A percentile compares a stretch with the other conserved stretches of the same genome.
Conservation (phyloP, 495 filamentous ascomycete genomes). For the Immersiella caudata region DNA sequence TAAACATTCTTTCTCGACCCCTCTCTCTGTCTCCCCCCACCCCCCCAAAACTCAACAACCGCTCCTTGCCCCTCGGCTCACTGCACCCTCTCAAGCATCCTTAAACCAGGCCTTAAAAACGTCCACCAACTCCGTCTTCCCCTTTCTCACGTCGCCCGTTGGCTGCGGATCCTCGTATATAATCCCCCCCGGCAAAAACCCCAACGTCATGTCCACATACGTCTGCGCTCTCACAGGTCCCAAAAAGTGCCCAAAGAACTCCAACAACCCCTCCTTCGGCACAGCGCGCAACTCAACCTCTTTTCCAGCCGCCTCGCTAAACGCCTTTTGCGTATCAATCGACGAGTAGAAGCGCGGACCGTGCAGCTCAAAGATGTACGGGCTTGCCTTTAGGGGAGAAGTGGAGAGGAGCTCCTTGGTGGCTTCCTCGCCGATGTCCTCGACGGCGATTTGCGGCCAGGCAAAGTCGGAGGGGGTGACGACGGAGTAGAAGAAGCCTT, state of each 20-base stretch:
- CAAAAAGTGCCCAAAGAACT: constrained; percentile 28
- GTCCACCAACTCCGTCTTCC: constrained; percentile 22
- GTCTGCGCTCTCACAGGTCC: constrained; percentile 21
- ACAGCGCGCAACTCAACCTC: constrained; percentile 25
- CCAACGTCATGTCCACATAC: constrained; percentile 28
- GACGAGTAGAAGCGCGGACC: constrained; percentile 23
- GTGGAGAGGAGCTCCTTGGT: constrained; percentile 23
- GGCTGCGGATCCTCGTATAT: constrained; percentile 25
- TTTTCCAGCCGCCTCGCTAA: constrained; percentile 25
- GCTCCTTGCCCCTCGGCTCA: background rate
- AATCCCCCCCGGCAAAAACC: constrained; percentile 29
- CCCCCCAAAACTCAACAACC: background rate
- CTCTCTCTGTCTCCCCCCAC: no score
- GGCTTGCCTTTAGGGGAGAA: constrained; percentile 13
- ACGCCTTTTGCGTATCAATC: constrained; percentile 27
- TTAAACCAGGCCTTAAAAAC: constrained; percentile 5
- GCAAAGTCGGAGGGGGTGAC: constrained; percentile 25
- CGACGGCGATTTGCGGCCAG: constrained; percentile 29
- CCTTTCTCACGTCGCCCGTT: constrained; percentile 19
- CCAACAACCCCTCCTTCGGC: constrained; percentile 24
- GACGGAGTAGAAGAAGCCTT: constrained; percentile 28
- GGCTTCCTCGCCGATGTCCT: constrained; percentile 29
- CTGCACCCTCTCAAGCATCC: background rate
- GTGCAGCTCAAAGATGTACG: constrained; percentile 31
- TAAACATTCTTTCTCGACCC: no score